Base-by-base conservation (phyloP, 169 alveolate species). In the Toxoplasma gondii region DNA sequence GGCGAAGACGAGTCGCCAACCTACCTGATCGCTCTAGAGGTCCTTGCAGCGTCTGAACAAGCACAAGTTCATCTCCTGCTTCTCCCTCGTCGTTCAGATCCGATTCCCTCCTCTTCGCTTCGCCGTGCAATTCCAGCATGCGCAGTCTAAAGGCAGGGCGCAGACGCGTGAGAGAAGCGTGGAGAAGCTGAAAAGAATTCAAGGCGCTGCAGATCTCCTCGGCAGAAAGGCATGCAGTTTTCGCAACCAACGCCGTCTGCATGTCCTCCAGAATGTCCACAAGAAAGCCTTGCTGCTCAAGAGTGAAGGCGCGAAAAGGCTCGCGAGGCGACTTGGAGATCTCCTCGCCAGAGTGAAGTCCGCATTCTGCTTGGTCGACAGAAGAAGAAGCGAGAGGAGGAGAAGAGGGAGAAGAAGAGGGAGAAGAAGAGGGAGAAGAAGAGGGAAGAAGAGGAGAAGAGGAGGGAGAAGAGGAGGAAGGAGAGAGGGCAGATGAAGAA, bases 171-270 rank as follows among this genome's bases (percentile, higher is more conserved):
- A 24, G 86, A 1, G 39, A 16, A 78, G 39, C 31, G 22, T 78
- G 86, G 45, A 78, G 86, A n/a, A 78, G 86, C 86, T 78, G 86
- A 78, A 78, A 78, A 2, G 45, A 1, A 27, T 78, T 78, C n/a
- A 45, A 36, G 44, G n/a, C 9, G 27, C 29, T 45, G 45, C 39
- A 10, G 22, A 78, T 78, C 22, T 78, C 86, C 45, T 78, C 86
- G 86, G n/a, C 27, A 9, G 44, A 29, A 17, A 78, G 43, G n/a
- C 12, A 17, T 2, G 22, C 86, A n/a, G n/a, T 19, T 1, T 31
- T 1, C 86, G 27, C 7, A 1, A 78, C 22, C 49, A n/a, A 4
- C 39, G 22, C 10, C 86, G 45, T n/a, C 45, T 78, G n/a, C 19
- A 38, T 45, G 29, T 17, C 86, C 45, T 78, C 86, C 44, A 78